Evolutionary conservation across 352 stramenopile genomes (phyloP).

Genomic region (Globisporangium irregulare): DNA sequence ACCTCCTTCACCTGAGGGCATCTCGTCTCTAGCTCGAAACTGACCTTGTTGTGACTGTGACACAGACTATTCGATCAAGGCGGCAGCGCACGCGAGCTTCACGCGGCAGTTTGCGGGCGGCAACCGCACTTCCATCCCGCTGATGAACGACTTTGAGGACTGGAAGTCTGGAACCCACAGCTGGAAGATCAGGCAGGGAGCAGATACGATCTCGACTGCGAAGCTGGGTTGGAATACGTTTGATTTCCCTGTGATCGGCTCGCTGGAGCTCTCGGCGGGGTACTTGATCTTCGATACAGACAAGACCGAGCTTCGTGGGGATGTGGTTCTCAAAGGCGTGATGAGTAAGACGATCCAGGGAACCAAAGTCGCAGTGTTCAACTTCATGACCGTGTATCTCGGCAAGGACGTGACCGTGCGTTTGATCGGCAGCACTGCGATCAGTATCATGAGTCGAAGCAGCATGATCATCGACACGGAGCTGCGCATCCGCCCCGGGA

Average conservation of each 20-base stretch:
- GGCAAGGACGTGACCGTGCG: constrained; percentile 74
- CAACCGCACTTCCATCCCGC: constrained; percentile 51
- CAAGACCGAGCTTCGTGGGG: constrained; percentile 43
- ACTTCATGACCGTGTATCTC: constrained; percentile 95
- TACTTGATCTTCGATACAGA: constrained; percentile 82
- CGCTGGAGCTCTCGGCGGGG: constrained; percentile 69
- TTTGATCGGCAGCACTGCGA: constrained; percentile 81
- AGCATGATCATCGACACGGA: constrained; percentile 91
- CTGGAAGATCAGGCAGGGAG: constrained; percentile 43
- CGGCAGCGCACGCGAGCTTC: constrained; percentile 63
- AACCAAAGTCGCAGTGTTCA: constrained; percentile 93
- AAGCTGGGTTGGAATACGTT: constrained; percentile 60
- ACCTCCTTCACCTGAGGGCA: no score
- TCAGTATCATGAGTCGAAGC: constrained; percentile 90
- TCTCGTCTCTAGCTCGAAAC: not conserved
- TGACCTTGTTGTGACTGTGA: not conserved
- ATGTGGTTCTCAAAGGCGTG: constrained; percentile 54
- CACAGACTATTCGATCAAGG: constrained; percentile 82
- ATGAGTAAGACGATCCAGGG: constrained; percentile 63
- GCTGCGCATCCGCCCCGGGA: constrained; percentile 75
- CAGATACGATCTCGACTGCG: constrained; percentile 11
- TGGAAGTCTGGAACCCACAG: constrained; percentile 89
- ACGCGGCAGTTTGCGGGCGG: constrained; percentile 83
- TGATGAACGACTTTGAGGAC: constrained; percentile 96
- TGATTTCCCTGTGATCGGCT: constrained; percentile 64